Evolutionary conservation across 202 grass and related monocot species (phyloP).

Genomic region (Carex sylvatica): DNA sequence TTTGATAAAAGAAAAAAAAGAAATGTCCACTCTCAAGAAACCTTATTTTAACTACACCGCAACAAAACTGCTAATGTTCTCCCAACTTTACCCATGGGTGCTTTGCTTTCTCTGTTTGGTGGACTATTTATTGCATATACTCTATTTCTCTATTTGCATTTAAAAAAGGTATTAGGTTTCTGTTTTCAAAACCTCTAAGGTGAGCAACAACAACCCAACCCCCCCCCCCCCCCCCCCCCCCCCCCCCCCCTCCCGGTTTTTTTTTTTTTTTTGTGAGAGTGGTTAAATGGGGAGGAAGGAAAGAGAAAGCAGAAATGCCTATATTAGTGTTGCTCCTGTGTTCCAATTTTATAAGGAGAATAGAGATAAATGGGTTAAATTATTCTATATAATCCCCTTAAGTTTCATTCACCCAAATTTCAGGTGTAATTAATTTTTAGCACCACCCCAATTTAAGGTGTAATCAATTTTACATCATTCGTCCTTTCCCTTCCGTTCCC

Average conservation of each 20-base stretch:
- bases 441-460: neutral
- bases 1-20: neutral
- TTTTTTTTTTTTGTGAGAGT: neutral
- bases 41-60: neutral
- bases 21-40: neutral
- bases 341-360: neutral
- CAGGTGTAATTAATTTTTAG: neutral
- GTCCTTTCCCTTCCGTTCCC: neutral
- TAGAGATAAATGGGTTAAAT: neutral
- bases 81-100: neutral
- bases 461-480: neutral
- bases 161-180: neutral
- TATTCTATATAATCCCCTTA: neutral
- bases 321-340: neutral
- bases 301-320: neutral
- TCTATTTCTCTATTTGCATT: neutral
- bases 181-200: neutral
- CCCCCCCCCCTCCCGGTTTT: too few species aligned
- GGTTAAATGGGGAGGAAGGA: neutral
- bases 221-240: too few species aligned
- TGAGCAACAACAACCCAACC: neutral
- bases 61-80: neutral
- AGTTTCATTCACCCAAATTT: neutral
- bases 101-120: neutral
- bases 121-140: neutral